Conservation (phyloP, 2,329 filamentous ascomycete genomes). For the Sporothrix euskadiensis region DNA sequence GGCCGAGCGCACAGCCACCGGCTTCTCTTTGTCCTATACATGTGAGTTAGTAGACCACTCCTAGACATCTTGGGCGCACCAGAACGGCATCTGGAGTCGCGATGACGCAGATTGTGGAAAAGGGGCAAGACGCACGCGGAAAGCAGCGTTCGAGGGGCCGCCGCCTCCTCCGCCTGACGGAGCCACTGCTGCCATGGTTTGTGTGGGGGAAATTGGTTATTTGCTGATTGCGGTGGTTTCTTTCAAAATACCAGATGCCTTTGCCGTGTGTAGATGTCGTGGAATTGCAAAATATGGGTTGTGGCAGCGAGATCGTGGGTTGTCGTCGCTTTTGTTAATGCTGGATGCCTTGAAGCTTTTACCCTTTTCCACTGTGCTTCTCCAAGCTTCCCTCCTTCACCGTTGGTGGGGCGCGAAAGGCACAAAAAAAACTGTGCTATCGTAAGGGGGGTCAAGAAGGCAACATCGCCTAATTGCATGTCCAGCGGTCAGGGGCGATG, state of each 20-base stretch:
- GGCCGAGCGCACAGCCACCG: constrained; percentile 88
- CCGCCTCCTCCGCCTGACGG: constrained; percentile 45
- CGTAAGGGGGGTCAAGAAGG: background rate
- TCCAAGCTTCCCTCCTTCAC: constrained; percentile 27
- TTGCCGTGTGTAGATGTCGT: background rate
- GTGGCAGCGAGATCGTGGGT: constrained; percentile 1
- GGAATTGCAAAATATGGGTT: background rate
- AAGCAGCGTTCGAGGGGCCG: constrained; percentile 54
- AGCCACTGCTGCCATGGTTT: constrained; percentile 50
- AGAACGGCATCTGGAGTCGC: background rate
- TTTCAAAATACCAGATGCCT: background rate
- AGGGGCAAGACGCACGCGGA: constrained; percentile 51
- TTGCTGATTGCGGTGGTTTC: background rate
- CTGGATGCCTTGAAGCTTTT: constrained; percentile 30
- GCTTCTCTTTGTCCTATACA: constrained; percentile 88
- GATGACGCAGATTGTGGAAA: constrained; percentile 6
- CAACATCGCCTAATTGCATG: constrained; percentile 7
- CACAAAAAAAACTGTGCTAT: constrained; percentile 26
- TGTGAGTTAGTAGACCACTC: constrained; percentile 22
- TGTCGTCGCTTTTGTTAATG: constrained; percentile 6
- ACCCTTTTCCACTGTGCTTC: constrained; percentile 26
- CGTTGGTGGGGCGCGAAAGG: constrained; percentile 26
- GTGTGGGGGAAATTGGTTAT: background rate
- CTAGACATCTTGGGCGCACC: background rate
- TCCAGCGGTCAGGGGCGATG: constrained; percentile 6